phyloP scores from a whole-genome alignment of 441 rosid genomes.

The Daphne laureola region DNA sequence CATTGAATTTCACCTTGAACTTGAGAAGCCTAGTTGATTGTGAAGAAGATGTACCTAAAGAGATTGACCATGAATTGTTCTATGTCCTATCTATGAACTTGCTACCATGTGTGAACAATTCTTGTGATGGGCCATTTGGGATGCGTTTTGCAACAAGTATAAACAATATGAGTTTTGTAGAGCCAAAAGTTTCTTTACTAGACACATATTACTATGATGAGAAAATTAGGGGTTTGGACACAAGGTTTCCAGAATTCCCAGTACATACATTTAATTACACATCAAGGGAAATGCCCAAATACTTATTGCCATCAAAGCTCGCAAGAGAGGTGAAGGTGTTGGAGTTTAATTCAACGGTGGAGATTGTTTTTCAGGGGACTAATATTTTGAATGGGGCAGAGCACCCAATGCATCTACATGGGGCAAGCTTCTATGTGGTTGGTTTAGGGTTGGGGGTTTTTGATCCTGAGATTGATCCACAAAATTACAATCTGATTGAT shows the following conservation, averaged over 20 bases:
- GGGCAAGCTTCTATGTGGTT: slow-evolving; percentile 13
- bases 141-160: slow-evolving; percentile 27
- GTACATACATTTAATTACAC: neutral
- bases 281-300: neutral
- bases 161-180: slow-evolving; percentile 26
- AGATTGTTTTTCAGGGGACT: slow-evolving; percentile 7
- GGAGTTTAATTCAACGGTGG: slow-evolving; percentile 18
- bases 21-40: slow-evolving; percentile 13
- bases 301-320: neutral
- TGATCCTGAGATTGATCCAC: neutral
- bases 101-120: slow-evolving; percentile 11
- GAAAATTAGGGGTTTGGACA: neutral
- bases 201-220: slow-evolving; percentile 21
- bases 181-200: slow-evolving; percentile 20
- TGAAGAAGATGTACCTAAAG: slow-evolving; percentile 23
- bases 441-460: slow-evolving; percentile 9
- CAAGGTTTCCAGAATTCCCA: slow-evolving; percentile 10
- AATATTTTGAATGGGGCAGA: neutral
- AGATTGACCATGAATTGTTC: slow-evolving; percentile 19
- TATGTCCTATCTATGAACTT: slow-evolving; percentile 23
- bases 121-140: slow-evolving; percentile 15
- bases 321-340: slow-evolving; percentile 26
- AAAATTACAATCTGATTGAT: slow-evolving; percentile 8
- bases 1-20: slow-evolving; percentile 15
- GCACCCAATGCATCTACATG: slow-evolving; percentile 16